Conservation (phyloP, 345 rosid species). For the Boechera retrofracta region DNA sequence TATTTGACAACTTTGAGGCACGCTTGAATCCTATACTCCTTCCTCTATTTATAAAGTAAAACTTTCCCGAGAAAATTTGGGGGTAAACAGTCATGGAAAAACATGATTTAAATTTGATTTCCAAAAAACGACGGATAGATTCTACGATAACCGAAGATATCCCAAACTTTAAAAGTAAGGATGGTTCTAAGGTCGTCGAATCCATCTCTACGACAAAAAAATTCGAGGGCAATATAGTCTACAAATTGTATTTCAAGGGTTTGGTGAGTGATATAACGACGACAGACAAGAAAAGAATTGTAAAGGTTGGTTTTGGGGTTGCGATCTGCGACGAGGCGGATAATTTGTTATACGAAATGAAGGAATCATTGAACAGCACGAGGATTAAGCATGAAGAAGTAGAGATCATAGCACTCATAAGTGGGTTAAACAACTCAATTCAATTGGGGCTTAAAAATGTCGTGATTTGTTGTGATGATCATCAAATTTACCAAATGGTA, state of each 20-base stretch:
- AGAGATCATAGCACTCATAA: background rate
- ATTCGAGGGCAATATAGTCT: background rate
- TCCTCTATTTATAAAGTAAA: background rate
- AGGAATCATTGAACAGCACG: background rate
- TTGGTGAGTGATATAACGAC: background rate
- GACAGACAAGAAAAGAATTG: background rate
- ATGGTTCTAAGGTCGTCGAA: background rate
- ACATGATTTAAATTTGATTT: background rate
- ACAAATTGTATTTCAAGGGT: conserved; percentile 12
- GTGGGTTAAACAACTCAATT: background rate
- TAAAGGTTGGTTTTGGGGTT: background rate
- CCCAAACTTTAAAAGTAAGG: conserved; percentile 10
- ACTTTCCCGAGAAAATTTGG: background rate
- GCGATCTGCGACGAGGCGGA: background rate
- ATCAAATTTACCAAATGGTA: conserved; percentile 11
- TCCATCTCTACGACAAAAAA: background rate
- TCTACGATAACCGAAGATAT: background rate
- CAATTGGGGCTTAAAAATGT: conserved; percentile 14
- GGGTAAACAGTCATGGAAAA: background rate
- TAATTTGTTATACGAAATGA: background rate
- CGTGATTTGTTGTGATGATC: conserved; percentile 16
- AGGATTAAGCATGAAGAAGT: background rate
- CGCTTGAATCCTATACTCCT: background rate
- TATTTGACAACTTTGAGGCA: background rate
- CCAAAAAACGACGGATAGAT: background rate